Percentiles rank a stretch among this genome's conserved stretches.
Evolutionary conservation across 1,284 basidiomycete species (phyloP).

Genomic region (Caloboletus inedulis): DNA sequence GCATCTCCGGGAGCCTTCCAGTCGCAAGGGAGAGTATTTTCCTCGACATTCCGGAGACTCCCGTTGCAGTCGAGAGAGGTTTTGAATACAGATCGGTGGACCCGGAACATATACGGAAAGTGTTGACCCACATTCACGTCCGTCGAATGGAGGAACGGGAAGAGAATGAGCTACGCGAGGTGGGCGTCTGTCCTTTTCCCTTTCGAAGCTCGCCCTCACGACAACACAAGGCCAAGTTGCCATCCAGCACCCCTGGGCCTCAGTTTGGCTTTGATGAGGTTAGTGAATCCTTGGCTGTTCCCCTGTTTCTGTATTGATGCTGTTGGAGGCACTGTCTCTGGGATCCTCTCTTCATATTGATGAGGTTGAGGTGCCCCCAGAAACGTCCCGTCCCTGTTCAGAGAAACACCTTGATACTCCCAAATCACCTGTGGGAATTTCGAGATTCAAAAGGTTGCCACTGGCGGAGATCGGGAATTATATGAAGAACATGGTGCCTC

Average conservation of each 20-base stretch:
- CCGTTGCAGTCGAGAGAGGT: background rate
- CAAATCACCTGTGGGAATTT: background rate
- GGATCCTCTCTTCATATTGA: background rate
- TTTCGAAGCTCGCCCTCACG: background rate
- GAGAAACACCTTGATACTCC: background rate
- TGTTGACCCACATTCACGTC: background rate
- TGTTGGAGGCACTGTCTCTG: background rate
- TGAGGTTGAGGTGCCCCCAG: background rate
- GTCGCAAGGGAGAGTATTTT: constrained; percentile 9
- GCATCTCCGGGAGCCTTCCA: constrained; percentile 21
- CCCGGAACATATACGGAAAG: constrained; percentile 1
- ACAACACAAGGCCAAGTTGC: background rate
- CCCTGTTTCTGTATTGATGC: background rate
- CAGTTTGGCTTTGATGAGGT: background rate
- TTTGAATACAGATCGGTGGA: background rate
- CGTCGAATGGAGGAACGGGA: too few relatives aligned
- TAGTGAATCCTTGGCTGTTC: background rate
- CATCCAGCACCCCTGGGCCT: background rate
- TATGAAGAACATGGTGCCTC: background rate
- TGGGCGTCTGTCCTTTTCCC: background rate
- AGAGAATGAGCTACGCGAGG: background rate
- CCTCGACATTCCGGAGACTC: constrained; percentile 1
- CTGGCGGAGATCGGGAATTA: too few relatives aligned
- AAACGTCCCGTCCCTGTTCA: background rate
- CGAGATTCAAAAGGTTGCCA: background rate